Percentiles rank a stretch among this genome's conserved stretches.
Evolutionary conservation across 805 yeast genomes (phyloP).

Genomic region (Hanseniaspora singularis): DNA sequence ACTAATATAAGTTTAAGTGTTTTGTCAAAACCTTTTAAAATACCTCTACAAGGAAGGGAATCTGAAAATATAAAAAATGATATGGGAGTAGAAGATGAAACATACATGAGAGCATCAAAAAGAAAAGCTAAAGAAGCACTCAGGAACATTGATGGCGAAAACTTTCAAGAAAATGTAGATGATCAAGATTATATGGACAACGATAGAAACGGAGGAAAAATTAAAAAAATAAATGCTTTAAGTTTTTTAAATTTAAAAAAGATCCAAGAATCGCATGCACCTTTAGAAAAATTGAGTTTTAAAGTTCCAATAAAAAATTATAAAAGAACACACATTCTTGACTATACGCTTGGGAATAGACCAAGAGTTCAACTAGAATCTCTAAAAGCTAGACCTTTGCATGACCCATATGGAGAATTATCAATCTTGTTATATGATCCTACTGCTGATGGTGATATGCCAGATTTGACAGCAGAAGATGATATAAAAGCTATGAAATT

Average conservation of each 20-base stretch:
- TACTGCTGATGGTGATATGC: conserved; percentile 56
- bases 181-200: conserved; percentile 2
- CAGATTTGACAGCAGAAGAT: conserved; percentile 18
- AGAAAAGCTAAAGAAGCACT: conserved; percentile 21
- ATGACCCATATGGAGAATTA: conserved; percentile 85
- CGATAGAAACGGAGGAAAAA: conserved; percentile 12
- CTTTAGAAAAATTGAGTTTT: conserved; percentile 29
- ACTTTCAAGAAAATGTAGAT: conserved; percentile 24
- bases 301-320: conserved; percentile 47
- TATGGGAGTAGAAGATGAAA: conserved; percentile 19
- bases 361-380: conserved; percentile 37
- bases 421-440: conserved; percentile 95
- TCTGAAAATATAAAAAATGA: not conserved
- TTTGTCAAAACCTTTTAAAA: conserved; percentile 55
- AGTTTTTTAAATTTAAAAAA: conserved; percentile 39
- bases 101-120: conserved; percentile 16
- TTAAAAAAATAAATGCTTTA: conserved; percentile 46
- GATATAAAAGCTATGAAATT: conserved; percentile 7
- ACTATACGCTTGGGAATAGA: conserved; percentile 78
- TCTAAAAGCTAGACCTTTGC: conserved; percentile 75
- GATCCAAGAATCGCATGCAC: conserved; percentile 32
- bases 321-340: conserved; percentile 35
- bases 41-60: conserved; percentile 38
- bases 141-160: conserved; percentile 29
- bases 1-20: conserved; percentile 40